Evolutionary conservation across 2,329 filamentous ascomycete genomes (phyloP).

Genomic region (Magnaporthiopsis incrustans): DNA sequence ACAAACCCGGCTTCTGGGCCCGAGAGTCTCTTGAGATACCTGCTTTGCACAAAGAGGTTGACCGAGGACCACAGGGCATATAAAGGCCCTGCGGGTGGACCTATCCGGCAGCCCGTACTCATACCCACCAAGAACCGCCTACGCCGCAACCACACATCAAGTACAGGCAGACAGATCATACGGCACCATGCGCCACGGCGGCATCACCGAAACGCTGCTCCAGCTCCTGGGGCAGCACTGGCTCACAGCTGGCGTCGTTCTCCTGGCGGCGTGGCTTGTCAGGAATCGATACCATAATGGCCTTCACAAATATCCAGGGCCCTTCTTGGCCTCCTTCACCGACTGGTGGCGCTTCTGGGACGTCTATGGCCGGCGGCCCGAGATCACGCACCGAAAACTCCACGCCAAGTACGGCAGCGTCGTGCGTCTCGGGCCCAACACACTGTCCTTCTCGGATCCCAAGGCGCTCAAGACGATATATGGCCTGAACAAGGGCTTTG

Average conservation of each 20-base stretch:
- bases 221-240: constrained; percentile 33
- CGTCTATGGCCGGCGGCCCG: constrained; percentile 54
- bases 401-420: constrained; percentile 67
- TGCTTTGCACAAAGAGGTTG: no score
- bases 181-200: constrained; percentile 2
- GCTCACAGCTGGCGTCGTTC: constrained; percentile 26
- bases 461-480: constrained; percentile 70
- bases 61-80: no score
- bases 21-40: no score
- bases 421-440: constrained; percentile 67
- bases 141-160: background rate
- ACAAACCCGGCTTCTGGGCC: no score
- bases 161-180: background rate
- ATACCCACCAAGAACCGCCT: background rate
- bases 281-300: constrained; percentile 46
- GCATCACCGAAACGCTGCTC: constrained; percentile 26
- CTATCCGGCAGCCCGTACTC: background rate
- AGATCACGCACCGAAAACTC: constrained; percentile 58
- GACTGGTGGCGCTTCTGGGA: constrained; percentile 71
- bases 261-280: constrained; percentile 32
- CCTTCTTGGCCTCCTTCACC: constrained; percentile 57
- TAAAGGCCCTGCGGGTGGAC: no score
- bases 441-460: constrained; percentile 65
- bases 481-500: constrained; percentile 71
- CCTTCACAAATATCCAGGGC: constrained; percentile 65